These are phyloP conservation scores for Pyrenophora seminiperda DNA, from an alignment of 2,329 filamentous ascomycete species.

Conservation along the genomic window DNA sequence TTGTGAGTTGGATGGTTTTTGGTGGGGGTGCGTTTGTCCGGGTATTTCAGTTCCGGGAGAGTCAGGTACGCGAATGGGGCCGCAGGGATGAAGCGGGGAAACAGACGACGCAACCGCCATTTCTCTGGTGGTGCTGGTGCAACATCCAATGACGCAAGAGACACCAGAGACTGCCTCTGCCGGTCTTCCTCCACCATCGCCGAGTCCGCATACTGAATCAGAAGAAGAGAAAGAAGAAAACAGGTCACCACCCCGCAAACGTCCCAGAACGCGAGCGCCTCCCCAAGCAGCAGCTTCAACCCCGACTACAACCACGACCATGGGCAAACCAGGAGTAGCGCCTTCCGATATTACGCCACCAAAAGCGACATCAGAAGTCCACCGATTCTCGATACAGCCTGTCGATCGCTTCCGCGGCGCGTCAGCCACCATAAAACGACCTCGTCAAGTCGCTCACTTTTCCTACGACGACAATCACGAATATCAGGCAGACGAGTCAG, in stretches of 20 bases:
- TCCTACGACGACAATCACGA: slow-evolving; percentile 86
- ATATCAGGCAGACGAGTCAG: slow-evolving; percentile 76
- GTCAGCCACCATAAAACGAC: slow-evolving; percentile 43
- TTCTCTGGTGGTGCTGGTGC: not conserved
- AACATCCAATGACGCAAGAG: not conserved
- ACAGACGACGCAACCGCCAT: not conserved
- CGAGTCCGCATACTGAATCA: slow-evolving; percentile 11
- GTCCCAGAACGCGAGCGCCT: slow-evolving; percentile 44
- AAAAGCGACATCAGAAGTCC: not conserved
- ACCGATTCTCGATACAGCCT: slow-evolving; percentile 39
- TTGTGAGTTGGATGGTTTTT: too few relatives aligned
- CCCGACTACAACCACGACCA: not conserved
- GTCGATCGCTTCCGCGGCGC: slow-evolving; percentile 42
- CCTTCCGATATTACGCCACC: not conserved
- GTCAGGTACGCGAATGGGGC: slow-evolving; percentile 9
- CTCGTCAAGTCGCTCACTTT: slow-evolving; percentile 86
- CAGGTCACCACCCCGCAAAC: slow-evolving; percentile 35
- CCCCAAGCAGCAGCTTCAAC: slow-evolving; percentile 21
- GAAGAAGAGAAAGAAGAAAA: slow-evolving; percentile 6
- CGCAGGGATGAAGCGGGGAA: slow-evolving; percentile 2
- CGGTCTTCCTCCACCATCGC: slow-evolving; percentile 10
- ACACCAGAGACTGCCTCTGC: not conserved
- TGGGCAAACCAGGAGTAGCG: not conserved
- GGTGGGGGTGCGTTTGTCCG: too few relatives aligned
- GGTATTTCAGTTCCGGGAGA: too few relatives aligned